Percentiles rank a stretch among this genome's conserved stretches.
Conservation (phyloP, 2,329 filamentous ascomycete species). For the Cercospora canescens region DNA sequence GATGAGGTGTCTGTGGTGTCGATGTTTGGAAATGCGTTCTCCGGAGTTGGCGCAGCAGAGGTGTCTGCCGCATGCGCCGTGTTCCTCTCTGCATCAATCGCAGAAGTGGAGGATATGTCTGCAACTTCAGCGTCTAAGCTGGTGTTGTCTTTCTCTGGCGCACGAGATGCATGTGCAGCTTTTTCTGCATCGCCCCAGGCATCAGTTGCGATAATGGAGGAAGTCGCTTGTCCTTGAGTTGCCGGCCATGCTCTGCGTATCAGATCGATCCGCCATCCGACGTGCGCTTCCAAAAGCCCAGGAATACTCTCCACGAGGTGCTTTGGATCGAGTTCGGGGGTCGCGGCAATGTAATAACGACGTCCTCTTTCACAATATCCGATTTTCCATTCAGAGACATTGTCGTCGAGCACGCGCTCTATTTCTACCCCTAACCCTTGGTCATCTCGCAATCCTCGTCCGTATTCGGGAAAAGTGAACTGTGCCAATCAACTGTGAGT, state of each 20-base stretch:
- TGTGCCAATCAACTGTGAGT: background rate
- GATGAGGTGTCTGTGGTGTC: background rate
- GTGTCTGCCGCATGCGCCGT: background rate
- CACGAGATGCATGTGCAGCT: background rate
- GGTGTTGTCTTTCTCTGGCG: too few relatives aligned
- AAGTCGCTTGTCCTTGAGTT: background rate
- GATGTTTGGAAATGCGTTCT: too few relatives aligned
- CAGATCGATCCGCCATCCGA: background rate
- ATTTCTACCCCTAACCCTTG: background rate
- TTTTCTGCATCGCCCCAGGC: background rate
- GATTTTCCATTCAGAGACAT: background rate
- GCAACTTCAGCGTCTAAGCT: background rate
- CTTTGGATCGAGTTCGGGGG: background rate
- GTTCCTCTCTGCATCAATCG: background rate
- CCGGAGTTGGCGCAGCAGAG: background rate
- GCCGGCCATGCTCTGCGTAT: background rate
- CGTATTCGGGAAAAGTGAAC: background rate
- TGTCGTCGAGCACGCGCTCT: background rate
- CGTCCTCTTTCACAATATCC: background rate
- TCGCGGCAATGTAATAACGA: background rate
- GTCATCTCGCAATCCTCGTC: background rate
- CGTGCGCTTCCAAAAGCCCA: background rate
- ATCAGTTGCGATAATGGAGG: background rate
- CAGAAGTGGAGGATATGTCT: background rate
- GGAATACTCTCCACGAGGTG: background rate